phyloP scores from a whole-genome alignment of 108 stramenopile genomes.

The Chaetoceros tenuissimus region DNA sequence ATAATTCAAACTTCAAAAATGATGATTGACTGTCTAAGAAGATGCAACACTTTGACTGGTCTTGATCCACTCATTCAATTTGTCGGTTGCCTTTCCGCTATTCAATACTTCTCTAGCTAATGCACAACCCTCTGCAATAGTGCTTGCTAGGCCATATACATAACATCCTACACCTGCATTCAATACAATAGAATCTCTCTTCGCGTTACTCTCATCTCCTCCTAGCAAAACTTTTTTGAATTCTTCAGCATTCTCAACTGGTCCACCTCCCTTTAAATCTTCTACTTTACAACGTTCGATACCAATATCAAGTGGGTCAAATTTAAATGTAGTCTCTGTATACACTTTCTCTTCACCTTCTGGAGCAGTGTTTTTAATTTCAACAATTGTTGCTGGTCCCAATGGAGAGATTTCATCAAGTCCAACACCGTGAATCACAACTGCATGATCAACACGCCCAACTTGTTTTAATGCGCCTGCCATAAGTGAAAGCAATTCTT shows the following conservation, averaged over 20 bases:
- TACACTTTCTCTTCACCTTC: conserved; percentile 63
- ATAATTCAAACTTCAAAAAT: too few relatives aligned
- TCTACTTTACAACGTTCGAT: conserved; percentile 81
- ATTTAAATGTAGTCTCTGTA: conserved; percentile 54
- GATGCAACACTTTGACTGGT: conserved; percentile 71
- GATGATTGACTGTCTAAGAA: too few relatives aligned
- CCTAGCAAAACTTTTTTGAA: conserved; percentile 84
- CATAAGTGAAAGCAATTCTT: conserved; percentile 77
- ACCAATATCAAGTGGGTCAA: conserved; percentile 85
- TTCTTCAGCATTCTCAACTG: conserved; percentile 85
- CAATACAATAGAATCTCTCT: conserved; percentile 92
- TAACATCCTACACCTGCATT: conserved; percentile 97
- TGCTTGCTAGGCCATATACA: conserved; percentile 81
- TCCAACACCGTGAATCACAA: conserved; percentile 94
- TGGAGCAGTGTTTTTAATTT: conserved; percentile 76
- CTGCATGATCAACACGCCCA: conserved; percentile 92
- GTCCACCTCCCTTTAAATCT: conserved; percentile 94
- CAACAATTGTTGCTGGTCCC: conserved; percentile 87
- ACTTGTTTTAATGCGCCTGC: conserved; percentile 86
- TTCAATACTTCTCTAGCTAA: conserved; percentile 67
- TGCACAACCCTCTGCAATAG: conserved; percentile 88
- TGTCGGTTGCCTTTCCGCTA: conserved; percentile 60
- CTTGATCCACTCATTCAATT: conserved; percentile 66
- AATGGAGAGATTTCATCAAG: conserved; percentile 97
- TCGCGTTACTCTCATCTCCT: conserved; percentile 81